A percentile compares a stretch with the other conserved stretches of the same genome.
Conservation (phyloP, 306 rosid genomes). For the Spatholobus suberectus region DNA sequence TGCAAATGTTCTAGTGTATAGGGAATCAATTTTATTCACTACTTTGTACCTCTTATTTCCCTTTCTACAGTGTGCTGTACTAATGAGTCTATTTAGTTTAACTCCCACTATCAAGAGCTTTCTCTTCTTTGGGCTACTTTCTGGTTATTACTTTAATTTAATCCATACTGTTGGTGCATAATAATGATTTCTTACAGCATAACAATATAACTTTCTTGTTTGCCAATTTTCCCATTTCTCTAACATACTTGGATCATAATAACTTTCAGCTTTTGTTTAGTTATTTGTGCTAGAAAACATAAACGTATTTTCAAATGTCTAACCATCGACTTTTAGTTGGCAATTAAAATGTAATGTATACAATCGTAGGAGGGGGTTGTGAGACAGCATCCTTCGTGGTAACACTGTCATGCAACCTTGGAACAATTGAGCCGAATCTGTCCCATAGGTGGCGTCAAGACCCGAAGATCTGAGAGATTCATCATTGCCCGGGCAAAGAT, state of each 20-base stretch:
- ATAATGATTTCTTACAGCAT: not conserved
- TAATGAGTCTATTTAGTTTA: constrained; percentile 42
- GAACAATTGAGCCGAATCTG: no score
- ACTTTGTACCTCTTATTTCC: constrained; percentile 31
- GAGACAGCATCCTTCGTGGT: constrained; percentile 2
- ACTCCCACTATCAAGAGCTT: constrained; percentile 23
- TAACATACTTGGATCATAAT: constrained; percentile 28
- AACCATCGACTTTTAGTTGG: not conserved
- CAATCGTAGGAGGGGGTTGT: not conserved
- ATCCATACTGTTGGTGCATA: constrained; percentile 4
- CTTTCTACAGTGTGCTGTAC: constrained; percentile 36
- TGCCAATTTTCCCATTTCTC: constrained; percentile 14
- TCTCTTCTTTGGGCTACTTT: not conserved
- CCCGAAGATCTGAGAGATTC: no score
- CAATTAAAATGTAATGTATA: not conserved
- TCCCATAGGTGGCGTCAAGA: no score
- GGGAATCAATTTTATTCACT: constrained; percentile 39
- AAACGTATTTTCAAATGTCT: not conserved
- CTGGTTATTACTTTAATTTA: constrained; percentile 25
- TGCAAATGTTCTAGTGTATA: constrained; percentile 44
- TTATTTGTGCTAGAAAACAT: not conserved
- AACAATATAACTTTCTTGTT: not conserved
- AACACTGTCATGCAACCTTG: not conserved
- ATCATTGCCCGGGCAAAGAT: no score
- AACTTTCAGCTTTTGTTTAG: constrained; percentile 1